phyloP scores from a whole-genome alignment of 2,329 filamentous ascomycete species.

The Trichoderma sp. region DNA sequence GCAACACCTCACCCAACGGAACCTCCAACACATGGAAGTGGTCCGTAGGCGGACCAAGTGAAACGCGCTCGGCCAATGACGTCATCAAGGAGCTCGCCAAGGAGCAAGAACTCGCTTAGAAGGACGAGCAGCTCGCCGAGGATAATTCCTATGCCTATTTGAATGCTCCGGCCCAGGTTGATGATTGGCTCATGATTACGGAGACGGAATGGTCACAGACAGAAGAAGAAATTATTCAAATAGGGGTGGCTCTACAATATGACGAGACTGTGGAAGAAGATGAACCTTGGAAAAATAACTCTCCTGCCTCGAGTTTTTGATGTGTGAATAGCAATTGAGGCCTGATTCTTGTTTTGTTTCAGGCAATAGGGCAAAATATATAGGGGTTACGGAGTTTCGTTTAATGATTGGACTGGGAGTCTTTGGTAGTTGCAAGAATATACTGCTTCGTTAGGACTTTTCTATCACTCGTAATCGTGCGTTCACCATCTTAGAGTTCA shows the following conservation, averaged over 20 bases:
- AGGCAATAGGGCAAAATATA: not conserved
- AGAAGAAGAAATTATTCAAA: not conserved
- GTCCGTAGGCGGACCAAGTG: conserved; percentile 25
- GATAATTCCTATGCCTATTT: too few relatives aligned
- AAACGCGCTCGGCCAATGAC: conserved; percentile 27
- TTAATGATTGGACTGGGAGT: not conserved
- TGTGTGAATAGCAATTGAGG: not conserved
- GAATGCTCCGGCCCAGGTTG: not conserved
- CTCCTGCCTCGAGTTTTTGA: not conserved
- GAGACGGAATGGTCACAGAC: not conserved
- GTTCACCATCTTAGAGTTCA: not conserved
- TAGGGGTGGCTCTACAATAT: not conserved
- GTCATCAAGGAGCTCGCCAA: conserved; percentile 27
- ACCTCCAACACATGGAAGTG: conserved; percentile 35
- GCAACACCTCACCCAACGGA: conserved; percentile 25
- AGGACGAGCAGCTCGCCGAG: not conserved
- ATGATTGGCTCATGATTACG: not conserved
- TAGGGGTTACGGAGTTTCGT: not conserved
- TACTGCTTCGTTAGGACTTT: not conserved
- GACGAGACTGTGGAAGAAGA: not conserved
- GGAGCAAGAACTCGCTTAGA: conserved; percentile 26
- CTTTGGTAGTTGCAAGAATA: not conserved
- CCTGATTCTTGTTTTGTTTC: not conserved
- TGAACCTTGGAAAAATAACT: not conserved
- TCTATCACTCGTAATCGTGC: not conserved